Evolutionary conservation across 2,329 filamentous ascomycete genomes (phyloP), one percentile per base, ranked within the genome.

Genomic region (Fusarium sp.): DNA sequence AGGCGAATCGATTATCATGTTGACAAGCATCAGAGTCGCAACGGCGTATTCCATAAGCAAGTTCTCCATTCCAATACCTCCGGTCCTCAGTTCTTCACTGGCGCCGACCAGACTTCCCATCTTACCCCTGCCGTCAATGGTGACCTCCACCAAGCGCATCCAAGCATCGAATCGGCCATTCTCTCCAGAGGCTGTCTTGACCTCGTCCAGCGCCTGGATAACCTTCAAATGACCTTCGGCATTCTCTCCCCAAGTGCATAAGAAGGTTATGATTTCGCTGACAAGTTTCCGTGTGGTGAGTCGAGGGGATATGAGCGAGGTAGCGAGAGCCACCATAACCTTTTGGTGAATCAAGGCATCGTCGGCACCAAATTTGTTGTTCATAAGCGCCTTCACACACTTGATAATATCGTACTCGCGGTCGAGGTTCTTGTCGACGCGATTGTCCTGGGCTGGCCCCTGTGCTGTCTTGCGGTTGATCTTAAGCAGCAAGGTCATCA

Each of bases 61-160:
- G 80, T 98, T 98, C 86, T 99, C 96, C 91, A 98, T 97, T 78
- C 96, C 96, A 76, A 98, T 97, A 69, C 96, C 96, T 70, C 96
- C 96, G 75, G 93, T 97, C 73, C 96, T 92, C 62, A 97, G 91
- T 82, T 99, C 96, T 76, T 98, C 96, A 76, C 94, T 98, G 31
- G 96, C 96, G 70, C 96, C 96, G 28, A 99, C 96, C 74, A 98
- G 85, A 82, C 94, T 98, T 74, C 96, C 96, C 94, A 99, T 98
- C 86, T 98, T 99, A 74, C 96, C 96, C 76, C 96, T 92, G 38
- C 96, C 96, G 80, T 98, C 96, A 69, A 98, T 90, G 2, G 95
- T 98, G 73, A 98, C 95, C 81, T 98, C 96, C 41, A 98, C 95
- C 63, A 98, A 92, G 63, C 96, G 93, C 93, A 99, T 97, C 96